Evolutionary conservation across 331 rosid species (phyloP).

Genomic region (Pyracantha coccinea): DNA sequence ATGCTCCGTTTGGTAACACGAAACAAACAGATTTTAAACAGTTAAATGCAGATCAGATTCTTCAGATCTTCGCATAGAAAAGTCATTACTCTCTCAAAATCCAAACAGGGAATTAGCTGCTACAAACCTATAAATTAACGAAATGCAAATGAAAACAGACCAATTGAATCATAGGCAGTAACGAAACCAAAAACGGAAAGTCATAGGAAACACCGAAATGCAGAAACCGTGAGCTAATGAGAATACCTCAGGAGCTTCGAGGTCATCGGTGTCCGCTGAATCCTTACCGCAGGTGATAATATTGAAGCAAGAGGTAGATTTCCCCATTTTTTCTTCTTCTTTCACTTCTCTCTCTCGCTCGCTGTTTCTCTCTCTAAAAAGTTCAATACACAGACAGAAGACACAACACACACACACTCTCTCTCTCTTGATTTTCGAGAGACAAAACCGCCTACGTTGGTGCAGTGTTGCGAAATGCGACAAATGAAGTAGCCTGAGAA

Average conservation of each 20-base stretch:
- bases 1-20: neutral
- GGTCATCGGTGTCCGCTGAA: conserved; percentile 41
- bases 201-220: neutral
- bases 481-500: conserved; percentile 17
- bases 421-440: neutral
- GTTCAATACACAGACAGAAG: no score
- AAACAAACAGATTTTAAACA: neutral
- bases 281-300: conserved; percentile 71
- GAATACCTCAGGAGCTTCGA: conserved; percentile 35
- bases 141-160: neutral
- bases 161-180: neutral
- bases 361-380: neutral
- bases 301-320: conserved; percentile 72
- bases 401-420: neutral
- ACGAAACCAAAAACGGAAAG: conserved; percentile 9
- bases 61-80: conserved; percentile 18
- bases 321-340: conserved; percentile 36
- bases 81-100: neutral
- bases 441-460: conserved; percentile 26
- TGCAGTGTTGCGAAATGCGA: conserved; percentile 39
- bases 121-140: neutral
- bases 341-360: neutral
- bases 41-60: conserved; percentile 2
- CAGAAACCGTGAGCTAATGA: neutral
- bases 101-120: conserved; percentile 1